Percentiles rank a stretch among this genome's conserved stretches.
Conservation (phyloP, 345 rosid species). For the Corchorus olitorius region DNA sequence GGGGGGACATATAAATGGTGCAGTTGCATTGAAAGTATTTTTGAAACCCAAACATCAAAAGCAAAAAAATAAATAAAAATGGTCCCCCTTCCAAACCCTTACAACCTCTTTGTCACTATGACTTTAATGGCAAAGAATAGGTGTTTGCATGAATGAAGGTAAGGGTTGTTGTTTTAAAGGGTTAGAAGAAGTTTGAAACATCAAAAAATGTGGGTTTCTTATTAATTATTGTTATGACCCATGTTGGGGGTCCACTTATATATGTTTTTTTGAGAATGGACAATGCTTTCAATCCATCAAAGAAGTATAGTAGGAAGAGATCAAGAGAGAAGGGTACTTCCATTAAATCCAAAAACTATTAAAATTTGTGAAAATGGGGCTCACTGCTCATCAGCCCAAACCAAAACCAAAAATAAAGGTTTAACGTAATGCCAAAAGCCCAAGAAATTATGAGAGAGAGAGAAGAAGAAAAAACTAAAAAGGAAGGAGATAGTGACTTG, state of each 20-base stretch:
- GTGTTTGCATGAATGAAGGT: slow-evolving; percentile 34
- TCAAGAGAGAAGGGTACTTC: slow-evolving; percentile 24
- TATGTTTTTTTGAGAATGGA: slow-evolving; percentile 6
- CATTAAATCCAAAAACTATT: slow-evolving; percentile 29
- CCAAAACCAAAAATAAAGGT: not conserved
- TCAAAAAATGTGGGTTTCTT: not conserved
- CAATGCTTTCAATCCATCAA: slow-evolving; percentile 34
- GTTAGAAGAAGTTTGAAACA: not conserved
- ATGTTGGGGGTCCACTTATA: slow-evolving; percentile 35
- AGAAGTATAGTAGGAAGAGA: too few relatives aligned
- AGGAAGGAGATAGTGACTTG: slow-evolving; percentile 6
- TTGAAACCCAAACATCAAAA: slow-evolving; percentile 19
- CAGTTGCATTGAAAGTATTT: slow-evolving; percentile 38
- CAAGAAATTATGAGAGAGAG: slow-evolving; percentile 1
- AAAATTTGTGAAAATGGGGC: slow-evolving; percentile 23
- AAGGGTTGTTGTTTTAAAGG: slow-evolving; percentile 26
- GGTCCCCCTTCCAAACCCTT: slow-evolving; percentile 46
- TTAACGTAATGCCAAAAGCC: not conserved
- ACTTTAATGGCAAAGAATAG: slow-evolving; percentile 54
- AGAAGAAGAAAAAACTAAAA: not conserved
- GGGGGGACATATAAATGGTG: slow-evolving; percentile 26
- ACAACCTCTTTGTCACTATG: slow-evolving; percentile 33
- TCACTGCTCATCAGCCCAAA: slow-evolving; percentile 9
- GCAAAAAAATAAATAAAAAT: not conserved
- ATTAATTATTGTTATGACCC: not conserved